A percentile compares a stretch with the other conserved stretches of the same genome.
Conservation (phyloP, 371 early-diverging fungal species). For the Nematocida ironsii region DNA sequence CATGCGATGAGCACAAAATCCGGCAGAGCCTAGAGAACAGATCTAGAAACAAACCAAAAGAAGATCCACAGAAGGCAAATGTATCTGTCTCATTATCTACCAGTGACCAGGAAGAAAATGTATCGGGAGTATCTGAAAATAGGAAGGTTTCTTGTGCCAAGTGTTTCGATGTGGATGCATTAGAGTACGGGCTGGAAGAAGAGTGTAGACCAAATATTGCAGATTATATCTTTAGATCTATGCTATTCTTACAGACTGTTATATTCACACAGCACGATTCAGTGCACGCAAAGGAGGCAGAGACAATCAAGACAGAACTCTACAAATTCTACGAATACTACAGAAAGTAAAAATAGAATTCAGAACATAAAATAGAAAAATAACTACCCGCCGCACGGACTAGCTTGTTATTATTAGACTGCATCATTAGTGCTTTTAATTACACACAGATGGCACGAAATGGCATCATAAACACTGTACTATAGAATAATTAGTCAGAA, state of each 20-base stretch:
- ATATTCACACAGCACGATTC: constrained; percentile 21
- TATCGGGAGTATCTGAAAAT: no score
- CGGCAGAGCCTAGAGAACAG: not conserved
- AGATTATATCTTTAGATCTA: constrained; percentile 49
- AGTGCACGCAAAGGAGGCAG: constrained; percentile 28
- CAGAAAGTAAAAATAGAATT: constrained; percentile 35
- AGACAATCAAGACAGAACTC: constrained; percentile 42
- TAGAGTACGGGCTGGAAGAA: constrained; percentile 38
- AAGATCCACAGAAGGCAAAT: no score
- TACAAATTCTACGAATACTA: constrained; percentile 58
- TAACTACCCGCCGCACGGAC: no score
- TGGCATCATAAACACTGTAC: no score
- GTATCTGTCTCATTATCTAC: no score
- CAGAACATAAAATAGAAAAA: not conserved
- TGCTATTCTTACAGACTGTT: constrained; percentile 55
- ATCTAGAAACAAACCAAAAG: not conserved
- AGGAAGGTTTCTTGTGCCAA: constrained; percentile 19
- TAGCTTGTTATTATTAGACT: no score
- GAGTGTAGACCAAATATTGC: constrained; percentile 18
- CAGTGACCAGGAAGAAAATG: no score
- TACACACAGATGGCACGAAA: no score
- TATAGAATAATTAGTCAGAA: no score
- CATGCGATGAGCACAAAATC: constrained; percentile 21
- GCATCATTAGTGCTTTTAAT: no score
- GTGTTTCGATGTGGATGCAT: constrained; percentile 40